Base-by-base conservation (phyloP, 371 early-diverging fungal genomes). In the Batkoa obscura region DNA sequence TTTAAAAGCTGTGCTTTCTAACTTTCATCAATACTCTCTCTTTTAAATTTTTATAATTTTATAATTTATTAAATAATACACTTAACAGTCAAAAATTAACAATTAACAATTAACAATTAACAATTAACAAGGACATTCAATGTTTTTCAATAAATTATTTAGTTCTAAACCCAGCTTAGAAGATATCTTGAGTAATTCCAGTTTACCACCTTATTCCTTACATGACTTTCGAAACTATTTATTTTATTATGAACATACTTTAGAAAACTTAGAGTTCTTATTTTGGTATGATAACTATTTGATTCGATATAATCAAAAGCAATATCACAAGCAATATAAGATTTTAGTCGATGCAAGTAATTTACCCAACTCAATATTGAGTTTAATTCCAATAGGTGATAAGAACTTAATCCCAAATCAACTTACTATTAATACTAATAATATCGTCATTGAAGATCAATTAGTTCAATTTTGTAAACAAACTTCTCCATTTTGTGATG, bases 131-230 rank as follows among this genome's bases (percentile, higher is more conserved):
- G 23, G 23, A 23, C 23, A 23, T 23, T 23, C 23, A 23, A 23
- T 23, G 23, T 23, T 23, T 23, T 23, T 23, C 23, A 23, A 23
- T 23, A 23, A 23, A 23, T 23, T 23, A 23, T 23, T 23, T 23
- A 23, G 23, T 23, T 23, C 23, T 23, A 0, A 57, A 62, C 2
- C 35, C 60, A 53, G 62, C 62, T 23, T 56, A 38, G 3, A 50
- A 43, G 34, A n/a, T 31, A 13, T 17, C 57, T 12, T 47, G 42
- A 57, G 45, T 50, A 33, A 49, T 38, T 8, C 43, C 33, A 23
- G 23, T 10, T 15, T 30, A 32, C 31, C 48, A 9, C 48, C 48
- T 9, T 47, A 47, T n/a, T 47, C 48, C 6, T 32, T 47, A 9
- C 48, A 47, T 47, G 48, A 47, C n/a, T 47, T 47, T 30, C 48